Evolutionary conservation across 768 basidiomycete genomes (phyloP).

Genomic region (Termitomyces sp.): DNA sequence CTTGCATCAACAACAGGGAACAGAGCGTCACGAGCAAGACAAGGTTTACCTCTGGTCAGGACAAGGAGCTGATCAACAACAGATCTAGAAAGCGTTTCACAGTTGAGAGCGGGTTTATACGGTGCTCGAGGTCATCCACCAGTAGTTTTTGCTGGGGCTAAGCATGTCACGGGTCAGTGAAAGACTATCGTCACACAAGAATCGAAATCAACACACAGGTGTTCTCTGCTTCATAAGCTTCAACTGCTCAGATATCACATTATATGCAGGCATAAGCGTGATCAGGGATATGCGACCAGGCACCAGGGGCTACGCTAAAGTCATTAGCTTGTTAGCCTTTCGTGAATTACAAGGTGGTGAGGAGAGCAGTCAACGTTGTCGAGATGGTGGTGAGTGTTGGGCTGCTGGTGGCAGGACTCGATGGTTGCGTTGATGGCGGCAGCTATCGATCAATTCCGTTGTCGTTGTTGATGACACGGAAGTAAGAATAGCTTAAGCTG

Average conservation of each 20-base stretch:
- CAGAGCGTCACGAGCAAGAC: neutral
- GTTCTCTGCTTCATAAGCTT: slow-evolving; percentile 66
- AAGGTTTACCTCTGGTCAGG: slow-evolving; percentile 63
- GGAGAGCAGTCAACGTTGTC: neutral
- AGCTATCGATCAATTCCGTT: neutral
- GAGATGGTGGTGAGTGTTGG: neutral
- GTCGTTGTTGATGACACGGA: neutral
- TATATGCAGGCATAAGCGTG: slow-evolving; percentile 58
- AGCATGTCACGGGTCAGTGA: slow-evolving; percentile 5
- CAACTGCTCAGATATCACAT: slow-evolving; percentile 62
- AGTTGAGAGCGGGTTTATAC: slow-evolving; percentile 84
- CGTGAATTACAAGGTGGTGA: neutral
- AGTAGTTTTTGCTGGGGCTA: slow-evolving; percentile 83
- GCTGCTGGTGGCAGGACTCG: neutral
- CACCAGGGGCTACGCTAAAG: slow-evolving; percentile 69
- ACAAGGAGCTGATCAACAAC: slow-evolving; percentile 70
- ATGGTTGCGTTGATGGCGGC: neutral
- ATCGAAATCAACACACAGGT: slow-evolving; percentile 53
- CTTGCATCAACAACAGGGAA: neutral
- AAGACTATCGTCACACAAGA: neutral
- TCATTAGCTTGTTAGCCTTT: slow-evolving; percentile 3
- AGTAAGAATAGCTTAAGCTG: neutral
- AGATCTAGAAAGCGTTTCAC: slow-evolving; percentile 70
- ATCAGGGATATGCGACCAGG: slow-evolving; percentile 88
- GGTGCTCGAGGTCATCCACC: slow-evolving; percentile 79